Conservation (phyloP, 2,329 filamentous ascomycete species). For the Cladosporium velox region DNA sequence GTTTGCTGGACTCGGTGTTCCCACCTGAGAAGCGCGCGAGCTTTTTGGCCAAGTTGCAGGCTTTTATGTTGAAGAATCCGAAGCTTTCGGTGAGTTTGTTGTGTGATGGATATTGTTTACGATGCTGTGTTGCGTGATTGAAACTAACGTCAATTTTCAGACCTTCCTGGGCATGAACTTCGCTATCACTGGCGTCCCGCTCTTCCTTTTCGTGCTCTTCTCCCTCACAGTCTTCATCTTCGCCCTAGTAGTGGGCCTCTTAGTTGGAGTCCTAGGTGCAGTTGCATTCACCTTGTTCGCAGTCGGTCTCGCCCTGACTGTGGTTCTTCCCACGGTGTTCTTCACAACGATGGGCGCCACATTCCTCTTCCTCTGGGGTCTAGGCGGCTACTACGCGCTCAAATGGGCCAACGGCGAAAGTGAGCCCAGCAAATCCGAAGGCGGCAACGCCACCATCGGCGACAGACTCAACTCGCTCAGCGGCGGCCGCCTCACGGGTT, state of each 20-base stretch:
- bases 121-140: neutral
- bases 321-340: conserved; percentile 70
- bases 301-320: conserved; percentile 64
- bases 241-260: conserved; percentile 61
- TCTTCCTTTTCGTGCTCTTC: conserved; percentile 70
- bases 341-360: conserved; percentile 64
- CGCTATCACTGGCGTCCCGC: conserved; percentile 65
- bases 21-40: conserved; percentile 62
- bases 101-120: neutral
- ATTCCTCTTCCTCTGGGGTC: conserved; percentile 67
- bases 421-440: conserved; percentile 14
- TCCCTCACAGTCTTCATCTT: conserved; percentile 63
- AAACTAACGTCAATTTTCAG: conserved; percentile 44
- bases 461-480: conserved; percentile 45
- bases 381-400: conserved; percentile 59
- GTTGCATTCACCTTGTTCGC: conserved; percentile 67
- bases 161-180: conserved; percentile 68
- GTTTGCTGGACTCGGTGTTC: conserved; percentile 54
- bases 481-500: conserved; percentile 41
- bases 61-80: conserved; percentile 65
- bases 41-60: conserved; percentile 54
- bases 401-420: conserved; percentile 40
- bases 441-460: conserved; percentile 40
- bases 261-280: conserved; percentile 53
- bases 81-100: conserved; percentile 63